A percentile compares a stretch with the other conserved stretches of the same genome.
Evolutionary conservation across 371 early-diverging fungal genomes (phyloP).

Genomic region (Rhizopus delemar): DNA sequence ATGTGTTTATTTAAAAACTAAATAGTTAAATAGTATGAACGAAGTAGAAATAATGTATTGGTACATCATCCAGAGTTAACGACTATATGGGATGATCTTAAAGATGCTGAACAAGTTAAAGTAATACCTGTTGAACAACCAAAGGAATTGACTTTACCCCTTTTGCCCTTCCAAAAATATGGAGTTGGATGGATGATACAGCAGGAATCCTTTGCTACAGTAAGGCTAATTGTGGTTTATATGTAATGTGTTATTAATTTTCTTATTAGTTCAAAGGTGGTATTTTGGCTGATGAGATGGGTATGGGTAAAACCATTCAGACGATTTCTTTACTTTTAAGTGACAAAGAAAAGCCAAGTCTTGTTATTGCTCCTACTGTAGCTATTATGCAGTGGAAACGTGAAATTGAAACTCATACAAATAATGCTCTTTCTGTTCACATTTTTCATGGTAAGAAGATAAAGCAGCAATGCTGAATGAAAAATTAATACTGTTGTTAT

Average conservation of each 20-base stretch:
- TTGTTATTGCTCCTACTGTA: conserved; percentile 85
- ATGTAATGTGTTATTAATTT: background rate
- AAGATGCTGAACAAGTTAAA: conserved; percentile 32
- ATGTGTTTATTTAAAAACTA: background rate
- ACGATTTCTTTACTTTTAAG: conserved; percentile 83
- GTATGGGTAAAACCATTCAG: conserved; percentile 99
- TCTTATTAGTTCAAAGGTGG: conserved; percentile 73
- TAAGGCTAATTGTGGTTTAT: conserved; percentile 19
- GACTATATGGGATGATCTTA: conserved; percentile 71
- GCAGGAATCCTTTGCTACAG: conserved; percentile 63
- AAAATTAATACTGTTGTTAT: background rate
- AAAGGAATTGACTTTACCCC: conserved; percentile 63
- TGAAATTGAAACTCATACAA: conserved; percentile 78
- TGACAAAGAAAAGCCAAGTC: conserved; percentile 70
- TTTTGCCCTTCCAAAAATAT: conserved; percentile 88
- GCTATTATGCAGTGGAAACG: conserved; percentile 90
- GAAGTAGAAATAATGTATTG: conserved; percentile 27
- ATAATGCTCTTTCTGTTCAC: conserved; percentile 60
- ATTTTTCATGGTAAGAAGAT: conserved; percentile 68
- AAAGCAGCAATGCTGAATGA: background rate
- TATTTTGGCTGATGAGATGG: conserved; percentile 92
- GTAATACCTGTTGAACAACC: conserved; percentile 70
- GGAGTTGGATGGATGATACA: conserved; percentile 83
- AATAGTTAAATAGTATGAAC: conserved; percentile 18
- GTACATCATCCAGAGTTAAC: conserved; percentile 64